Base-by-base conservation (phyloP, 2,329 filamentous ascomycete species). In the Ambrosiella xylebori region DNA sequence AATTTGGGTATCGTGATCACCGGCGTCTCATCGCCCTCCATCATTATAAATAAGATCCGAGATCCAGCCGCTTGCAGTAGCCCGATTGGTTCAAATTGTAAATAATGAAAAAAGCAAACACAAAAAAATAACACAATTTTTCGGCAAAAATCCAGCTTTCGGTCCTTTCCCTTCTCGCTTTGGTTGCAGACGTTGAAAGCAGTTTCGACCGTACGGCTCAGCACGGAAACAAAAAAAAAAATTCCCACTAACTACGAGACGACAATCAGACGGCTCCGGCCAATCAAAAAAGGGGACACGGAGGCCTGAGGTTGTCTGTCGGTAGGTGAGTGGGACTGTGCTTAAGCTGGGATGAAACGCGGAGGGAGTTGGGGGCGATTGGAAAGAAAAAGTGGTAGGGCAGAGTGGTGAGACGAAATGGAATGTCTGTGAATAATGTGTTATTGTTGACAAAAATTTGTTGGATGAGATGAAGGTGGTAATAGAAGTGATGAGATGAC, bases 1-100 rank as follows among this genome's bases (percentile, higher is more conserved):
- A 91, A 90, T 64, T 82, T 88, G 8, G 86, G 86, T 19, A 85
- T 73, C 35, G 63, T 60, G 40, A 54, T 54, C 36, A 5, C n/a
- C 8, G 36, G 52, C 1, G 47, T 11, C 6, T 51, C 47, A 19
- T 51, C 47, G 27, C 27, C 8, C 17, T n/a, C 15, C 19, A 19
- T 7, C 47, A 51, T 51, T 1, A 11, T 51, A 27, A 27, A 27
- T 3, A 27, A 27, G 27, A 27, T 27, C 27, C 27, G 27, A 27
- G 27, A 27, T 27, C 27, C 27, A 27, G 27, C 27, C 27, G 4
- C 27, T n/a, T 47, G 3, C 7, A n/a, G n/a, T n/a, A 41, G 44
- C 11, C 44, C n/a, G 5, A 15, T 47, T n/a, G n/a, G 19, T 15
- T 17, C 44, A 8, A 13, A 8, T 8, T 4, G n/a, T 47, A 47